These are phyloP conservation scores for Solanum corneliomulleri DNA, from an alignment of 257 asterid genomes.

Conservation along the genomic window DNA sequence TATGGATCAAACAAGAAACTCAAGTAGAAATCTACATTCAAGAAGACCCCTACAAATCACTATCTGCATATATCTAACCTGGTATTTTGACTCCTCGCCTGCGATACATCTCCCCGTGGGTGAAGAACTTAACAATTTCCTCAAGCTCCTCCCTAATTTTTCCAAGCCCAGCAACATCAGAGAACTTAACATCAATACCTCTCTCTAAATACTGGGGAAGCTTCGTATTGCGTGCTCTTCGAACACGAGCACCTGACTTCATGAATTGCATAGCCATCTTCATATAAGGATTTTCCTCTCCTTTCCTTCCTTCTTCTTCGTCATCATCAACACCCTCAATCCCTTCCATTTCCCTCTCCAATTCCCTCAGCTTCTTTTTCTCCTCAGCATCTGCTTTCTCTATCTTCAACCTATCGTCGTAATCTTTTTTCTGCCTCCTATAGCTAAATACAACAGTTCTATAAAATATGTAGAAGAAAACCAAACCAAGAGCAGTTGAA, in stretches of 20 bases:
- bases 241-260: conserved; percentile 93
- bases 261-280: conserved; percentile 75
- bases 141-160: conserved; percentile 94
- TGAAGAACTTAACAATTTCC: conserved; percentile 93
- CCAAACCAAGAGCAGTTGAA: conserved; percentile 53
- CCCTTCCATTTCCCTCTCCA: conserved; percentile 71
- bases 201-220: conserved; percentile 83
- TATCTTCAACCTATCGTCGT: conserved; percentile 88
- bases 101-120: conserved; percentile 94
- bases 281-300: conserved; percentile 65
- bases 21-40: not conserved
- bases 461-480: conserved; percentile 76
- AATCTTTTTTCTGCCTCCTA: conserved; percentile 81
- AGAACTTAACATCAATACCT: conserved; percentile 75
- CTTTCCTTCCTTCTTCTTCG: conserved; percentile 52
- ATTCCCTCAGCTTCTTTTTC: conserved; percentile 73
- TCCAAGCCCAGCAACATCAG: conserved; percentile 98
- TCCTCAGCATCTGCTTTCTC: conserved; percentile 92
- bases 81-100: conserved; percentile 97
- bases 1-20: not conserved
- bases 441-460: conserved; percentile 70
- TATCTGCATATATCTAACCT: conserved; percentile 35
- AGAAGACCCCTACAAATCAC: not conserved
- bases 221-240: conserved; percentile 49
- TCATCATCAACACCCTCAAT: conserved; percentile 43